Percentiles rank a stretch among this genome's conserved stretches.
phyloP scores from a whole-genome alignment of 2,329 filamentous ascomycete genomes.

The Phialophora tarda region DNA sequence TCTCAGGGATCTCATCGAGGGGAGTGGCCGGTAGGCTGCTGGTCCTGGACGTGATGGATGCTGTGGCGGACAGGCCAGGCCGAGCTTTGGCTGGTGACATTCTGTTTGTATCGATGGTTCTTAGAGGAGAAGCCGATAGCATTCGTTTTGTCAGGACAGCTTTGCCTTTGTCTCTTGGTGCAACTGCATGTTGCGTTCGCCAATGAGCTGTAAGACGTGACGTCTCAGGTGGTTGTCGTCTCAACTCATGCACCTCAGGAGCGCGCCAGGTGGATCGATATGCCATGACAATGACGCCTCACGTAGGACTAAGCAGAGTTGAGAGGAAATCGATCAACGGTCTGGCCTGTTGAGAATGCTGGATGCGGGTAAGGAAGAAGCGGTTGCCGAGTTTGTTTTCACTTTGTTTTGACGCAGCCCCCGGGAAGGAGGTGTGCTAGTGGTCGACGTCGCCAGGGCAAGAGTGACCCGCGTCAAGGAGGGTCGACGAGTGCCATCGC shows the following conservation, averaged over 20 bases:
- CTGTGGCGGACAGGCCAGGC: constrained; percentile 16
- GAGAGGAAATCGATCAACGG: neutral
- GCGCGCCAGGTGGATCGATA: neutral
- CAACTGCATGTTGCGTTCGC: neutral
- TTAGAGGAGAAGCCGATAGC: constrained; percentile 24
- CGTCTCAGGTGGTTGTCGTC: neutral
- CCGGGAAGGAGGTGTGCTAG: neutral
- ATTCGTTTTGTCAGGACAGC: constrained; percentile 16
- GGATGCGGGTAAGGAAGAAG: neutral
- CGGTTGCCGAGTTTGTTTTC: neutral
- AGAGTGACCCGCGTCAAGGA: constrained; percentile 5
- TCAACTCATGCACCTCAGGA: constrained; percentile 9
- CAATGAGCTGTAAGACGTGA: neutral
- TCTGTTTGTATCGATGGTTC: constrained; percentile 15
- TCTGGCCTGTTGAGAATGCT: neutral
- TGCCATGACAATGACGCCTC: constrained; percentile 2
- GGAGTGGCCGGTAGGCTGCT: constrained; percentile 30
- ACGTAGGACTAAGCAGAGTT: neutral
- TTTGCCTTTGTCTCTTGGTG: constrained; percentile 14
- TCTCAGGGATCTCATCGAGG: constrained; percentile 34
- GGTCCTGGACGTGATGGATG: constrained; percentile 24
- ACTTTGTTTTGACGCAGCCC: neutral
- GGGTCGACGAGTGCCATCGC: neutral
- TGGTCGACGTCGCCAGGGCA: neutral
- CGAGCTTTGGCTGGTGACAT: constrained; percentile 12